Conservation (phyloP, 805 yeast species). For the Candida ipomoeae region DNA sequence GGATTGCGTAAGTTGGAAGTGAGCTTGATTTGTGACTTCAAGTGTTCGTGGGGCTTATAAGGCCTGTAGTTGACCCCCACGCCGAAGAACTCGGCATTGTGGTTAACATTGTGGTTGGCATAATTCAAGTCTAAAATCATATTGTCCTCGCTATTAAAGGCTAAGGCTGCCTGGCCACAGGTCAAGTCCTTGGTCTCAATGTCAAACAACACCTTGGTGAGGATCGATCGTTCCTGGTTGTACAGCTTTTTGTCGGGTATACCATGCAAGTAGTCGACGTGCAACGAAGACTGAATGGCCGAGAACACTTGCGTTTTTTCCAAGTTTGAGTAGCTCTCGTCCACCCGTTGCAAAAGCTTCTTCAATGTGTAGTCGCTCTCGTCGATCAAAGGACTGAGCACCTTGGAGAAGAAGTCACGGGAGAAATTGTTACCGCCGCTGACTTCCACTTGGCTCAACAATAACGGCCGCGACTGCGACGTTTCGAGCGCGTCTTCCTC, state of each 20-base stretch:
- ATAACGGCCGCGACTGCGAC: slow-evolving; percentile 34
- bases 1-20: slow-evolving; percentile 45
- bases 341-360: slow-evolving; percentile 34
- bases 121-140: slow-evolving; percentile 37
- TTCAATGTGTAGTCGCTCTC: slow-evolving; percentile 41
- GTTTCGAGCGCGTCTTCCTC: slow-evolving; percentile 29
- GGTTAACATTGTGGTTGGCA: slow-evolving; percentile 43
- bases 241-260: slow-evolving; percentile 25
- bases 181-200: slow-evolving; percentile 37
- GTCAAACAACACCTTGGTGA: slow-evolving; percentile 43
- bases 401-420: slow-evolving; percentile 41
- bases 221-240: slow-evolving; percentile 38
- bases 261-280: slow-evolving; percentile 32
- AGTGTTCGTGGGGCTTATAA: slow-evolving; percentile 45
- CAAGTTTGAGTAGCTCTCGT: slow-evolving; percentile 31
- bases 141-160: slow-evolving; percentile 35
- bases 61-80: slow-evolving; percentile 47
- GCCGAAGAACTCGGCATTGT: slow-evolving; percentile 50
- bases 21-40: slow-evolving; percentile 43
- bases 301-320: slow-evolving; percentile 44
- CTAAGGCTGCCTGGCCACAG: slow-evolving; percentile 31
- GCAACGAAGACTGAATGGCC: slow-evolving; percentile 37
- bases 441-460: slow-evolving; percentile 34
- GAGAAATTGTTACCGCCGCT: slow-evolving; percentile 43
- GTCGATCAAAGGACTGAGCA: slow-evolving; percentile 42